A percentile compares a stretch with the other conserved stretches of the same genome.
Evolutionary conservation across 306 rosid genomes (phyloP).

Genomic region (Parietaria judaica): DNA sequence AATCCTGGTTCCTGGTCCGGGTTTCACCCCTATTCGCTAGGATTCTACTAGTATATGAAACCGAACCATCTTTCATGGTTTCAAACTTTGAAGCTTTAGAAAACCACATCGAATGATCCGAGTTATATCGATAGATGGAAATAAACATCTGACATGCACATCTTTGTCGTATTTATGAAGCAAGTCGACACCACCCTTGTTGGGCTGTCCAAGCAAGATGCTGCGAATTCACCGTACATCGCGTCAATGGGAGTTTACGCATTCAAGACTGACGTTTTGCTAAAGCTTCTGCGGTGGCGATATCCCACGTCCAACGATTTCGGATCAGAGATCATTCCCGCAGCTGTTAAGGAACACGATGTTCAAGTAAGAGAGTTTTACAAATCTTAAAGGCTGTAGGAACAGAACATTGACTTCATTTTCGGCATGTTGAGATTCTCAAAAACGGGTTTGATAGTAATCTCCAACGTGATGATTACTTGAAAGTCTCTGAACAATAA

Average conservation of each 20-base stretch:
- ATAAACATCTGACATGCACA: neutral
- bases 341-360: slow-evolving; percentile 58
- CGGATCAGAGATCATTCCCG: slow-evolving; percentile 94
- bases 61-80: no score
- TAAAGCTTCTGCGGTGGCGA: slow-evolving; percentile 74
- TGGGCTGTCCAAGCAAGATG: slow-evolving; percentile 62
- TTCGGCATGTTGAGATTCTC: no score
- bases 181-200: slow-evolving; percentile 61
- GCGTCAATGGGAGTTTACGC: slow-evolving; percentile 94
- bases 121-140: neutral
- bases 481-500: no score
- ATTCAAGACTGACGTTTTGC: slow-evolving; percentile 66
- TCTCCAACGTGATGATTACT: no score
- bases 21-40: no score
- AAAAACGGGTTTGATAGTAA: no score
- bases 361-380: slow-evolving; percentile 57
- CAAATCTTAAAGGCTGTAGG: neutral
- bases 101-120: no score
- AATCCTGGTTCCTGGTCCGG: no score
- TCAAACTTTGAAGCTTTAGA: no score
- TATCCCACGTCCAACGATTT: slow-evolving; percentile 86
- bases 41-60: no score
- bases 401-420: no score
- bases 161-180: slow-evolving; percentile 44
- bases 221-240: slow-evolving; percentile 52